A percentile compares a stretch with the other conserved stretches of the same genome.
Evolutionary conservation across 2,329 filamentous ascomycete species (phyloP).

Genomic region (Arthrobotrys pseudoclavata): DNA sequence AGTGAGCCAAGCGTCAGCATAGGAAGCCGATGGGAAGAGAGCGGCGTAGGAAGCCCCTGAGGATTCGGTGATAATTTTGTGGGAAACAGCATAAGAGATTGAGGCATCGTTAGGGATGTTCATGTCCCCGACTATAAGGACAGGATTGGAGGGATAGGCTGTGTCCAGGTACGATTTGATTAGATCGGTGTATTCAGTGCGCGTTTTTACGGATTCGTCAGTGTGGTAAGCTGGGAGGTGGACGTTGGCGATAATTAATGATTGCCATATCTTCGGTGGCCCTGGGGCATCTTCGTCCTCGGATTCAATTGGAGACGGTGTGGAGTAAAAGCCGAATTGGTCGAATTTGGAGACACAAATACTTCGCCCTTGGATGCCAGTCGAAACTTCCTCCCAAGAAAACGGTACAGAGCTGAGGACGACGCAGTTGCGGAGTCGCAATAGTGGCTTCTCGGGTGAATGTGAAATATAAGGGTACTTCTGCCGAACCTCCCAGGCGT

Average conservation of each 20-base stretch:
- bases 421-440: slow-evolving; percentile 74
- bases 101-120: slow-evolving; percentile 74
- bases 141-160: slow-evolving; percentile 68
- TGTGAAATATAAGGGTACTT: slow-evolving; percentile 73
- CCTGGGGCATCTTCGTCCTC: slow-evolving; percentile 32
- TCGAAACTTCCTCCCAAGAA: slow-evolving; percentile 71
- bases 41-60: slow-evolving; percentile 71
- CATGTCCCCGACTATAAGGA: slow-evolving; percentile 75
- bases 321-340: slow-evolving; percentile 63
- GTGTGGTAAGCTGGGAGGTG: slow-evolving; percentile 75
- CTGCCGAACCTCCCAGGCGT: slow-evolving; percentile 67
- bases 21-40: slow-evolving; percentile 68
- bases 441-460: slow-evolving; percentile 73
- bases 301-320: slow-evolving; percentile 62
- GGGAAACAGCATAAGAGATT: slow-evolving; percentile 70
- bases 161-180: slow-evolving; percentile 69
- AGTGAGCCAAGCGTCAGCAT: slow-evolving; percentile 67
- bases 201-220: slow-evolving; percentile 72
- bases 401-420: slow-evolving; percentile 70
- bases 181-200: slow-evolving; percentile 72
- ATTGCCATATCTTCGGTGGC: slow-evolving; percentile 63
- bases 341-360: slow-evolving; percentile 70
- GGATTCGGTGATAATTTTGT: slow-evolving; percentile 71
- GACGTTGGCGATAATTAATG: slow-evolving; percentile 71
- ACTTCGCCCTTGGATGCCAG: slow-evolving; percentile 73